phyloP scores from a whole-genome alignment of 495 filamentous ascomycete genomes.

The Hypoxylon trugodes region DNA sequence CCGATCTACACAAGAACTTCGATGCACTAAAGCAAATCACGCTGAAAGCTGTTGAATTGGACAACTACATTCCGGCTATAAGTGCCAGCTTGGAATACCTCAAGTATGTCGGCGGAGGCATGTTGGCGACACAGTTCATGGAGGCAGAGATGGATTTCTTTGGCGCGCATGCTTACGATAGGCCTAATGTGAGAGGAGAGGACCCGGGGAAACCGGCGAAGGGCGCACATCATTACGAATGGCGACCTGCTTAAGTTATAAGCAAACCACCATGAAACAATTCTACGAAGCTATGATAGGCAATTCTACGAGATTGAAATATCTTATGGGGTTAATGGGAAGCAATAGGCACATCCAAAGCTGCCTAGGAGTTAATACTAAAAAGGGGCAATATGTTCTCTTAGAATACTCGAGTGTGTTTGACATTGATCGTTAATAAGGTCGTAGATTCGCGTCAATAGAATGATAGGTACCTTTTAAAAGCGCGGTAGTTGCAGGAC shows the following conservation, averaged over 20 bases:
- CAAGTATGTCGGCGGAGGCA: constrained; percentile 60
- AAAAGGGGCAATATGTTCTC: too few species aligned
- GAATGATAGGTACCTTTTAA: too few species aligned
- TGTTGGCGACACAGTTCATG: constrained; percentile 73
- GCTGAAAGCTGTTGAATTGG: constrained; percentile 62
- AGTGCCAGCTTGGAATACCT: constrained; percentile 73
- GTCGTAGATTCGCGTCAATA: too few species aligned
- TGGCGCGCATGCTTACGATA: constrained; percentile 74
- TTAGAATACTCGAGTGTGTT: too few species aligned
- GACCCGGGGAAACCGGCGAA: constrained; percentile 57
- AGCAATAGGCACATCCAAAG: too few species aligned
- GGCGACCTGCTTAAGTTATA: constrained; percentile 55
- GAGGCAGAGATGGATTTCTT: constrained; percentile 82
- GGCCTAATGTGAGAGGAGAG: constrained; percentile 46
- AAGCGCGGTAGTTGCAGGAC: too few species aligned
- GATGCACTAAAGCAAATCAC: constrained; percentile 66
- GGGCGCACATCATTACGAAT: constrained; percentile 66
- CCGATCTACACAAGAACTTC: constrained; percentile 63
- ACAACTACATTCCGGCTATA: constrained; percentile 71
- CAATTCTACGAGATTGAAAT: too few species aligned
- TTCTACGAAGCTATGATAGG: too few species aligned
- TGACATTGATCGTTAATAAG: too few species aligned
- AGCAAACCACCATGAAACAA: too few species aligned
- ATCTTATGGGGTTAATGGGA: too few species aligned
- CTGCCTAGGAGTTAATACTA: too few species aligned